Conservation (phyloP, 2,329 filamentous ascomycete species). For the Ceratocystis diversiconidia region DNA sequence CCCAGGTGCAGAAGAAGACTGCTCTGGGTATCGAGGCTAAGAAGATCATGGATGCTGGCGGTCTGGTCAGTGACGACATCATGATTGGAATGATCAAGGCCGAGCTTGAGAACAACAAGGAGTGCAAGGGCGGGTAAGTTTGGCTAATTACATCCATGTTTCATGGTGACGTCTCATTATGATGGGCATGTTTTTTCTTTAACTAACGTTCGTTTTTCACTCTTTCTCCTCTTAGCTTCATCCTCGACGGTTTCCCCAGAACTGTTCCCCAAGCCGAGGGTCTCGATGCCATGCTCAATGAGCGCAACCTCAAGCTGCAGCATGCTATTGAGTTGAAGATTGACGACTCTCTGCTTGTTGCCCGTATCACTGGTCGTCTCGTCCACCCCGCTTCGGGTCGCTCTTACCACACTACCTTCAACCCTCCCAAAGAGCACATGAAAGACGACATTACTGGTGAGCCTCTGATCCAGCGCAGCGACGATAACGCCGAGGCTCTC, state of each 20-base stretch:
- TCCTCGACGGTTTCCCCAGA: constrained; percentile 95
- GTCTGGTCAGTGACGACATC: constrained; percentile 95
- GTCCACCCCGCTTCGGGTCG: constrained; percentile 92
- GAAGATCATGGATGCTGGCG: constrained; percentile 99
- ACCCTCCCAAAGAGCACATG: constrained; percentile 88
- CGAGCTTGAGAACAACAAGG: constrained; percentile 82
- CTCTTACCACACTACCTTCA: constrained; percentile 97
- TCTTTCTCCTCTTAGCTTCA: constrained; percentile 51
- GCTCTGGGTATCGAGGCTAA: constrained; percentile 87
- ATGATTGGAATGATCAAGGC: constrained; percentile 99
- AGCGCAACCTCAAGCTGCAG: constrained; percentile 70
- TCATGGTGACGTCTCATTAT: no score
- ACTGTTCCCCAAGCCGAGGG: constrained; percentile 91
- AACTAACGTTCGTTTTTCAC: background rate
- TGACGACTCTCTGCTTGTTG: constrained; percentile 82
- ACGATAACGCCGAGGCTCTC: constrained; percentile 91
- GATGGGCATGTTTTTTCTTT: background rate
- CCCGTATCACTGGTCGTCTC: constrained; percentile 90
- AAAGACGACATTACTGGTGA: constrained; percentile 95
- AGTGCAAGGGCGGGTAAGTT: constrained; percentile 91
- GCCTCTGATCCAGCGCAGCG: constrained; percentile 86
- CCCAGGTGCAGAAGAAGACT: constrained; percentile 96
- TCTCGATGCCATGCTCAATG: constrained; percentile 78
- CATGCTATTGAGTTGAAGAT: constrained; percentile 96
- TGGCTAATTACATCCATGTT: background rate